A percentile compares a stretch with the other conserved stretches of the same genome.
Evolutionary conservation across 495 filamentous ascomycete genomes (phyloP).

Genomic region (Achaetomiella virescens): DNA sequence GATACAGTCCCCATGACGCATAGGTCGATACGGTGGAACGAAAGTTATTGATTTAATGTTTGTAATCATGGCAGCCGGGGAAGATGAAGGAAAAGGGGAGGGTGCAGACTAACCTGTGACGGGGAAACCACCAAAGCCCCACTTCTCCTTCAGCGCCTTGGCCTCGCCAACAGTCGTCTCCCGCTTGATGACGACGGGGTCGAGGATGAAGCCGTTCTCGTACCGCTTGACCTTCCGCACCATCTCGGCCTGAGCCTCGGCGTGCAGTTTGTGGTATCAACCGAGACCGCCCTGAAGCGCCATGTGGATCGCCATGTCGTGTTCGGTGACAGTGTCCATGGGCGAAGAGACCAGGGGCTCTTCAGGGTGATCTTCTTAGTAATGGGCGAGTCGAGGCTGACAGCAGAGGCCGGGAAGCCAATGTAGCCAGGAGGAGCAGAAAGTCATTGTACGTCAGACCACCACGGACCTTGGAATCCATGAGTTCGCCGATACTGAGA

Average conservation of each 20-base stretch:
- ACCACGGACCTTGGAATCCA: constrained; percentile 81
- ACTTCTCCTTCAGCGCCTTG: constrained; percentile 88
- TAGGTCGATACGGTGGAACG: constrained; percentile 96
- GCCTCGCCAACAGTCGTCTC: constrained; percentile 86
- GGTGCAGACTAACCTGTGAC: constrained; percentile 77
- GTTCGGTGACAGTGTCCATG: constrained; percentile 99
- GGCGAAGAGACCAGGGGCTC: constrained; percentile 91
- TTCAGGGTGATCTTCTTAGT: constrained; percentile 92
- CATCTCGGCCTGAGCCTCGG: constrained; percentile 96
- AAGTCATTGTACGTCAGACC: constrained; percentile 78
- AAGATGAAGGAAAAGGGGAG: constrained; percentile 17
- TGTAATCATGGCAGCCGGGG: constrained; percentile 58
- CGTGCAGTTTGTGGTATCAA: constrained; percentile 98
- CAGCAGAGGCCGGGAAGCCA: constrained; percentile 84
- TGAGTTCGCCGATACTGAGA: constrained; percentile 70
- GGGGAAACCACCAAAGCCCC: constrained; percentile 98
- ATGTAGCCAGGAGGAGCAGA: constrained; percentile 53
- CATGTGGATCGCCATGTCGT: constrained; percentile 99
- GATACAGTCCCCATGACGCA: constrained; percentile 72
- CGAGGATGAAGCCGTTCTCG: constrained; percentile 97
- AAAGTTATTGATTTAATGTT: constrained; percentile 87
- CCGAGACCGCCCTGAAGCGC: constrained; percentile 92
- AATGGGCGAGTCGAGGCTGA: constrained; percentile 80
- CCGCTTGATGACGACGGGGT: constrained; percentile 87
- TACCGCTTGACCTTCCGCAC: constrained; percentile 98